These are phyloP conservation scores for Exophiala aquamarina DNA, from an alignment of 2,329 filamentous ascomycete species.

Conservation along the genomic window DNA sequence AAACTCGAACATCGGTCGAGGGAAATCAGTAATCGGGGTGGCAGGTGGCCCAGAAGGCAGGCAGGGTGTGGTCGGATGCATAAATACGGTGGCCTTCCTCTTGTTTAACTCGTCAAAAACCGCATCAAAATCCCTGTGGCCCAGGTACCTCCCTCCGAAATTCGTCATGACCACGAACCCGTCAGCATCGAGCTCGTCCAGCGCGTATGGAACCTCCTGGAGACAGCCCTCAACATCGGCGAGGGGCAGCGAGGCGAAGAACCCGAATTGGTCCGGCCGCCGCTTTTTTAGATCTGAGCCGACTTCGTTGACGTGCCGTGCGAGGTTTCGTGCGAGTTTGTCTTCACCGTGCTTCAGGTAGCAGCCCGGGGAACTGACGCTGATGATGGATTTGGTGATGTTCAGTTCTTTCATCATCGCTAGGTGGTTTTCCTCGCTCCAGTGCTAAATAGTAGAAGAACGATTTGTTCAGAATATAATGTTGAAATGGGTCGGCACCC, in stretches of 20 bases:
- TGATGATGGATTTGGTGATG: constrained; percentile 55
- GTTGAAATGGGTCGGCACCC: no score
- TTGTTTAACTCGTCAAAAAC: constrained; percentile 52
- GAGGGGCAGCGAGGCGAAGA: constrained; percentile 55
- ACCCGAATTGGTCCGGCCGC: constrained; percentile 45
- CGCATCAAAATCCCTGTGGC: constrained; percentile 44
- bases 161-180: constrained; percentile 56
- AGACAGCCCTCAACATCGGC: constrained; percentile 50
- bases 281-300: constrained; percentile 29
- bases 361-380: constrained; percentile 55
- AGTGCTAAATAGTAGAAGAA: constrained; percentile 33
- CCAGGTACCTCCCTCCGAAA: constrained; percentile 53
- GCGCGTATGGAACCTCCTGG: constrained; percentile 47
- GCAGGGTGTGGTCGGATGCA: constrained; percentile 51
- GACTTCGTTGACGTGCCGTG: constrained; percentile 37
- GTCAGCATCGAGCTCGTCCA: constrained; percentile 44
- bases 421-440: constrained; percentile 49
- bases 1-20: constrained; percentile 51
- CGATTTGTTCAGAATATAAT: no score
- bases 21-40: constrained; percentile 34
- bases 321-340: constrained; percentile 36
- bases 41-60: constrained; percentile 19
- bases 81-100: constrained; percentile 51
- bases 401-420: constrained; percentile 50
- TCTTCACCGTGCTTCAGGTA: constrained; percentile 44